Conservation (phyloP, 495 filamentous ascomycete species). For the Penicillium arizonense region DNA sequence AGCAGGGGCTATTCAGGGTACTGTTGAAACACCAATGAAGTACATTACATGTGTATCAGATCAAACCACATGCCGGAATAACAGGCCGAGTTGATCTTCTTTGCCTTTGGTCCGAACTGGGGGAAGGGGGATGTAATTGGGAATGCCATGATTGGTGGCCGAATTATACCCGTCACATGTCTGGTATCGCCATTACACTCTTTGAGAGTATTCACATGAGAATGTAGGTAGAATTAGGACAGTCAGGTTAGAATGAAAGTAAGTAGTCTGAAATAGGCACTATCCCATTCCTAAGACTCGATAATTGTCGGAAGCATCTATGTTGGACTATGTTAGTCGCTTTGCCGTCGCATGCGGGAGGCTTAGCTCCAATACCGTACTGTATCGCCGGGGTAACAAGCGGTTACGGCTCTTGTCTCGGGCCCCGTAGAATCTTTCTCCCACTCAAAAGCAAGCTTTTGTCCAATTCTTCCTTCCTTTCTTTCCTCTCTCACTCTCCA, state of each 20-base stretch:
- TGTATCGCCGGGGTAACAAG: slow-evolving; percentile 34
- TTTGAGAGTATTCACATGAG: not conserved
- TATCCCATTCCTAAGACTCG: not conserved
- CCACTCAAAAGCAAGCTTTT: slow-evolving; percentile 45
- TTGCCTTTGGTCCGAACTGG: slow-evolving; percentile 22
- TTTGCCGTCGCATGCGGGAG: slow-evolving; percentile 26
- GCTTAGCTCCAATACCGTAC: slow-evolving; percentile 35
- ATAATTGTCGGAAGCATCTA: not conserved
- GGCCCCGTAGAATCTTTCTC: slow-evolving; percentile 42
- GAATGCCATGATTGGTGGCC: slow-evolving; percentile 24
- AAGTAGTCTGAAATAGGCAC: not conserved
- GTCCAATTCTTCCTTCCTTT: slow-evolving; percentile 40
- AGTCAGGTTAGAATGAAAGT: not conserved
- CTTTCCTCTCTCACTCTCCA: slow-evolving; percentile 33
- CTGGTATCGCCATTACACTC: slow-evolving; percentile 23
- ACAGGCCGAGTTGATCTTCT: slow-evolving; percentile 7
- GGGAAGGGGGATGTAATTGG: slow-evolving; percentile 19
- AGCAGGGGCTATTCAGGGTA: too few species aligned
- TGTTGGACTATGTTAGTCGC: too few species aligned
- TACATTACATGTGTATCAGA: too few species aligned
- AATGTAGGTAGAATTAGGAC: not conserved
- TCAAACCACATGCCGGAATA: slow-evolving; percentile 2
- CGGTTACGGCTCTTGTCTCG: slow-evolving; percentile 42
- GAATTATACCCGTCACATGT: slow-evolving; percentile 26
- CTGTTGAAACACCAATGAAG: too few species aligned